phyloP scores from a whole-genome alignment of 345 rosid species.

The Citrus trifoliata region DNA sequence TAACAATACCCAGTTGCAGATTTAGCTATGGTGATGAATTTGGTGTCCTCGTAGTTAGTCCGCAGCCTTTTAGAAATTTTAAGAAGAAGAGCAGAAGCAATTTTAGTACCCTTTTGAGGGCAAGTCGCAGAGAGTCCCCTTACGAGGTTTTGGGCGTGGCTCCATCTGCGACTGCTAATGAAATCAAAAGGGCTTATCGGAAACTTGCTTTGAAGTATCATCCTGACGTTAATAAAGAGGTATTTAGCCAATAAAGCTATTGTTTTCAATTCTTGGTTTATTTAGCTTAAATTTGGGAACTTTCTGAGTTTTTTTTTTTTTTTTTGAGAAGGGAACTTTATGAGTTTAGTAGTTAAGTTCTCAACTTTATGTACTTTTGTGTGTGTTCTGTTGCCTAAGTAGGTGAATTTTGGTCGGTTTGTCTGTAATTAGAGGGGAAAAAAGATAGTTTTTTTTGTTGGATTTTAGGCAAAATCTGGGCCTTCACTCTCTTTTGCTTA shows the following conservation, averaged over 20 bases:
- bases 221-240: conserved; percentile 97
- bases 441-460: neutral
- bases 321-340: neutral
- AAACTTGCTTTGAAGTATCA: conserved; percentile 94
- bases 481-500: neutral
- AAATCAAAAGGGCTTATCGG: conserved; percentile 92
- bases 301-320: too few relatives aligned
- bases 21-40: conserved; percentile 26
- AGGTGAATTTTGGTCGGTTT: neutral
- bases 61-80: conserved; percentile 17
- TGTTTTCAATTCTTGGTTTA: neutral
- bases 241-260: conserved; percentile 11
- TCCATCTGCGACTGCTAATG: conserved; percentile 69
- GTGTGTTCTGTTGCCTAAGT: neutral
- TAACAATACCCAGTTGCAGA: conserved; percentile 30
- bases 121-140: conserved; percentile 67
- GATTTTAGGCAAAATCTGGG: neutral
- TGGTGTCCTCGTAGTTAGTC: conserved; percentile 15
- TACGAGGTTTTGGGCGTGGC: conserved; percentile 83
- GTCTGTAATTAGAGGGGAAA: neutral
- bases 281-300: neutral
- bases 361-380: neutral
- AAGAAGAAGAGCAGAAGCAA: conserved; percentile 32
- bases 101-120: conserved; percentile 32
- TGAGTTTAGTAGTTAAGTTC: neutral